Conservation (phyloP, 192 early-diverging fungal species). For the Umbelopsis sp. region DNA sequence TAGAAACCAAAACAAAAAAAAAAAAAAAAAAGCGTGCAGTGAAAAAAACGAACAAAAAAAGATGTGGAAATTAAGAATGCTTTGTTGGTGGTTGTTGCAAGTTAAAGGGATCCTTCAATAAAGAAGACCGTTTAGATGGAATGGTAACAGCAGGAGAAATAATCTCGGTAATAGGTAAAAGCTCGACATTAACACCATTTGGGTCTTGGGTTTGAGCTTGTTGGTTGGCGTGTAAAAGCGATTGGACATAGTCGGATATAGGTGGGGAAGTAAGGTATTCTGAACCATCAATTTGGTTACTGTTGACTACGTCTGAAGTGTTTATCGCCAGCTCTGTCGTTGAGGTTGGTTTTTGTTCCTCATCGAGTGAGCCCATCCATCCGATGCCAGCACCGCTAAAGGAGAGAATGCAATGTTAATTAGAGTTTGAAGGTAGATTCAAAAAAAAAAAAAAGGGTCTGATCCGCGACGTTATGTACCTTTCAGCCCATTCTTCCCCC, state of each 20-base stretch:
- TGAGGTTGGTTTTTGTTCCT: background rate
- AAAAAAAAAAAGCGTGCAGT: too few relatives aligned
- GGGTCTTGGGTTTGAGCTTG: background rate
- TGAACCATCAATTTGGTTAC: background rate
- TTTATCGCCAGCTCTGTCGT: background rate
- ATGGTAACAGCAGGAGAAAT: background rate
- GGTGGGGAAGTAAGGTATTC: conserved; percentile 2
- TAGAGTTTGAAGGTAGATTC: too few relatives aligned
- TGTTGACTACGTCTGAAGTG: background rate
- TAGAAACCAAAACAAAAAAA: too few relatives aligned
- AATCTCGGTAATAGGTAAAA: background rate
- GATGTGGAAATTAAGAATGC: too few relatives aligned
- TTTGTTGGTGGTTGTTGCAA: background rate
- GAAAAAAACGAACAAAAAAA: too few relatives aligned
- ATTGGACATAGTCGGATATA: conserved; percentile 12
- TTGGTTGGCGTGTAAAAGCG: background rate
- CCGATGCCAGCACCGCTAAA: conserved; percentile 42
- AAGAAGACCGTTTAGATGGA: background rate
- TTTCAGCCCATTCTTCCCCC: conserved; percentile 43
- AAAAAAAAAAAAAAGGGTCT: too few relatives aligned
- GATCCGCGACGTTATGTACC: conserved; percentile 31
- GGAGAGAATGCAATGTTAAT: too few relatives aligned
- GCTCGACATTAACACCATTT: background rate
- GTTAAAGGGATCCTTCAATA: background rate
- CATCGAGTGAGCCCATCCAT: conserved; percentile 28